phyloP scores from a whole-genome alignment of 2,329 filamentous ascomycete species.

The Botrytis hyacinthi region DNA sequence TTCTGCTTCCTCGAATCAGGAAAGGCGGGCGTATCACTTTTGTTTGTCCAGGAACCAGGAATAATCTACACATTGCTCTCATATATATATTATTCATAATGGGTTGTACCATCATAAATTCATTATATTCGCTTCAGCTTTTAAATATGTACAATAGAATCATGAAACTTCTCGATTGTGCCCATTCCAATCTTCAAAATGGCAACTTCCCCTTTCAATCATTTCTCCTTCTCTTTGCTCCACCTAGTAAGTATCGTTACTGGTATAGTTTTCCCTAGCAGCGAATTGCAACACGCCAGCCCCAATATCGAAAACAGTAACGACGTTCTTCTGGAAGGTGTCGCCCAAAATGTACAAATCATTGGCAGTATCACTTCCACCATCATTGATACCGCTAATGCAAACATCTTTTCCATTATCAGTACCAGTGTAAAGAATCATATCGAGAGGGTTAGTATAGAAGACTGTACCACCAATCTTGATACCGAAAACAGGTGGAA shows the following conservation, averaged over 20 bases:
- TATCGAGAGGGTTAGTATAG: slow-evolving; percentile 36
- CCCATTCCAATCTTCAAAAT: background rate
- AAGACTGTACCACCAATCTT: slow-evolving; percentile 41
- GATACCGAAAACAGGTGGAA: slow-evolving; percentile 43
- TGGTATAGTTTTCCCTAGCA: slow-evolving; percentile 32
- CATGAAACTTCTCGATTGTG: background rate
- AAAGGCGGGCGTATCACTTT: no score
- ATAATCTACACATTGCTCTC: background rate
- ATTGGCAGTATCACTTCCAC: slow-evolving; percentile 34
- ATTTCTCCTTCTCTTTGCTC: background rate
- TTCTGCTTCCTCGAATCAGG: no score
- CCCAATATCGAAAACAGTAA: slow-evolving; percentile 51
- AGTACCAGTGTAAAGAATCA: slow-evolving; percentile 33
- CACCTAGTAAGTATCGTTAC: slow-evolving; percentile 19
- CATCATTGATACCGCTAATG: slow-evolving; percentile 39
- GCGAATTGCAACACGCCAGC: slow-evolving; percentile 48
- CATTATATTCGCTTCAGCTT: background rate
- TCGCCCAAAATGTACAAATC: slow-evolving; percentile 45
- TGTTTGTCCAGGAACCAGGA: background rate
- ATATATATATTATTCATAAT: background rate
- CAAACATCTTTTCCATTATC: slow-evolving; percentile 33
- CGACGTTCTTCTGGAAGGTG: slow-evolving; percentile 49
- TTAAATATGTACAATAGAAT: slow-evolving; percentile 1
- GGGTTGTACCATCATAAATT: background rate
- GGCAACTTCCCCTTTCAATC: background rate